Conservation (phyloP, 1,284 basidiomycete genomes). For the Coriolopsis trogii region DNA sequence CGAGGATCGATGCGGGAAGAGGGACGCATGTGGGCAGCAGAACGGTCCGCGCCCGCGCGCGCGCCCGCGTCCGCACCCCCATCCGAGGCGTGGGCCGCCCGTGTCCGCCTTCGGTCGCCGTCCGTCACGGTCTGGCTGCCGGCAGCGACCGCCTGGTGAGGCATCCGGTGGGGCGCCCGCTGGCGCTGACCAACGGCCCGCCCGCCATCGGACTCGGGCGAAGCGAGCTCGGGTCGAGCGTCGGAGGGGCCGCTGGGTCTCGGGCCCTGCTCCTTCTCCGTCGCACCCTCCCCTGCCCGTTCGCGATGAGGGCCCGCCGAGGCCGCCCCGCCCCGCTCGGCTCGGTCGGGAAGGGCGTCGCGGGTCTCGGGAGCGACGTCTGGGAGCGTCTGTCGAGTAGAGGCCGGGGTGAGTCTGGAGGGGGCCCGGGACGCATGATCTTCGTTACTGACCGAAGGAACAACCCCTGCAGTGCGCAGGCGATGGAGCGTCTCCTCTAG, state of each 20-base stretch:
- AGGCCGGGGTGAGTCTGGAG: too few species aligned
- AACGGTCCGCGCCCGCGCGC: background rate
- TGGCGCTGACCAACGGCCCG: slow-evolving; percentile 1
- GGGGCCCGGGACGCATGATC: background rate
- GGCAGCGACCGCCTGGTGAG: background rate
- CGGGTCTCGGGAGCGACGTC: too few species aligned
- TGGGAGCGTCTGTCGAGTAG: too few species aligned
- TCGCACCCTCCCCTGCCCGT: too few species aligned
- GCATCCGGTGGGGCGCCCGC: background rate
- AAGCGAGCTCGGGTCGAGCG: background rate
- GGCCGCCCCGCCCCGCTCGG: too few species aligned
- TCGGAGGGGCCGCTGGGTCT: background rate
- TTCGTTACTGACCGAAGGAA: too few species aligned
- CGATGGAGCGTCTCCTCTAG: background rate
- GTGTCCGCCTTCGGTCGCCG: too few species aligned
- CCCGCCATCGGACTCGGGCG: background rate
- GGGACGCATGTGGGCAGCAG: background rate
- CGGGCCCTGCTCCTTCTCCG: background rate
- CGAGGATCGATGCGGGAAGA: slow-evolving; percentile 10
- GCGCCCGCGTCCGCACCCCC: too few species aligned
- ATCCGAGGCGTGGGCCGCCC: too few species aligned
- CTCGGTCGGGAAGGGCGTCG: too few species aligned
- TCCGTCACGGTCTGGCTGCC: background rate
- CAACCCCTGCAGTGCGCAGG: background rate
- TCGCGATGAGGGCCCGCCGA: too few species aligned